phyloP scores from a whole-genome alignment of 768 basidiomycete species.

The Tylopilus cervinicoccineus region DNA sequence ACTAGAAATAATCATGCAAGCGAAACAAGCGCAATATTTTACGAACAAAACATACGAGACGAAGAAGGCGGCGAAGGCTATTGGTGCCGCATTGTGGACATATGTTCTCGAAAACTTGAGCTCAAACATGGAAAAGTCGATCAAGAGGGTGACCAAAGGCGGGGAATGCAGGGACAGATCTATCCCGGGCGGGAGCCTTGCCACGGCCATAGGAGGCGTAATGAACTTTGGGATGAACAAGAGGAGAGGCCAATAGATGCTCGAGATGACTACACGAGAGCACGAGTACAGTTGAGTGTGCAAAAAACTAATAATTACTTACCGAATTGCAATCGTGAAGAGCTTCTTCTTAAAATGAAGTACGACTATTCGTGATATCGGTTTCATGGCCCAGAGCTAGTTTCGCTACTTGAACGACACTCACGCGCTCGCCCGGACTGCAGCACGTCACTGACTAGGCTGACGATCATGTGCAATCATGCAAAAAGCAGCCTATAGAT shows the following conservation, averaged over 20 bases:
- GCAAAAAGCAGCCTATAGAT: conserved; percentile 31
- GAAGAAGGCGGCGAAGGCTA: conserved; percentile 22
- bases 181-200: conserved; percentile 43
- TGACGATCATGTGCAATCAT: conserved; percentile 39
- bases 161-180: conserved; percentile 65
- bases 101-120: conserved; percentile 39
- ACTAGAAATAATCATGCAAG: conserved; percentile 36
- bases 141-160: conserved; percentile 52
- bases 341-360: conserved; percentile 52
- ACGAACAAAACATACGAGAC: conserved; percentile 59
- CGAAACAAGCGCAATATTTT: conserved; percentile 48
- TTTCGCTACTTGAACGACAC: conserved; percentile 10
- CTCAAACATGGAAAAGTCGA: conserved; percentile 70
- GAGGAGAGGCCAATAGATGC: conserved; percentile 69
- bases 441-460: conserved; percentile 38
- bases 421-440: conserved; percentile 32
- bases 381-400: not conserved
- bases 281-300: not conserved
- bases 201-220: not conserved
- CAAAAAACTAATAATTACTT: not conserved
- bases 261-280: conserved; percentile 39
- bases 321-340: conserved; percentile 65
- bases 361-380: conserved; percentile 2
- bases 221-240: conserved; percentile 36
- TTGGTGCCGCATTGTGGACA: conserved; percentile 13